phyloP scores from a whole-genome alignment of 73 alveolate genomes.

The Diophrys sp. region DNA sequence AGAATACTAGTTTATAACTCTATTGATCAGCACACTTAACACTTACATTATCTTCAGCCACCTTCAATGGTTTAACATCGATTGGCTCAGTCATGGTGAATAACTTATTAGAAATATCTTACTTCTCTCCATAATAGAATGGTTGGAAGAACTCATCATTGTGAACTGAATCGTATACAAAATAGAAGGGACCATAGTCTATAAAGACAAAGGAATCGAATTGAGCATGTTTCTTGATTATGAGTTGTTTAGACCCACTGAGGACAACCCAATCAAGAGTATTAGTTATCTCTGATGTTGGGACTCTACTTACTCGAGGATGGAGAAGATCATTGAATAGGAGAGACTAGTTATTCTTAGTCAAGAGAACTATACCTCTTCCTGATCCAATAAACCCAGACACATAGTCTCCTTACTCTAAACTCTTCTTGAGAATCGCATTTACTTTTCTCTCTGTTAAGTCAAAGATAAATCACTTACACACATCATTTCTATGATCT shows the following conservation, averaged over 20 bases:
- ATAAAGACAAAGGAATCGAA: not conserved
- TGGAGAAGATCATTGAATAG: not conserved
- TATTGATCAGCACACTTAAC: too few relatives aligned
- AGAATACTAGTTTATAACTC: too few relatives aligned
- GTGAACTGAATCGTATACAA: not conserved
- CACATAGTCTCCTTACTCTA: not conserved
- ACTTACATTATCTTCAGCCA: too few relatives aligned
- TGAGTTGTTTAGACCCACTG: not conserved
- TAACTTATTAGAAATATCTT: not conserved
- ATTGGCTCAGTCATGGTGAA: not conserved
- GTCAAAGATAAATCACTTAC: not conserved
- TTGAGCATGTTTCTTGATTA: not conserved
- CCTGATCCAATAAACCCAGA: not conserved
- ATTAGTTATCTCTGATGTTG: not conserved
- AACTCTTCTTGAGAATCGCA: too few relatives aligned
- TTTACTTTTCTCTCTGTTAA: not conserved
- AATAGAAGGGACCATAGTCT: not conserved
- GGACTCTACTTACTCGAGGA: not conserved
- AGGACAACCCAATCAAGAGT: not conserved
- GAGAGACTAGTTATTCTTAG: not conserved
- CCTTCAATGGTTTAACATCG: not conserved
- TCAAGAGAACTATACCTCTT: not conserved
- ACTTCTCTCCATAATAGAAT: not conserved
- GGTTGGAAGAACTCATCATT: not conserved
- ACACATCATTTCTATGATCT: not conserved